Percentiles rank a stretch among this genome's conserved stretches.
phyloP scores from a whole-genome alignment of 148 eudicot species.

The Mesembryanthemum crystallinum region DNA sequence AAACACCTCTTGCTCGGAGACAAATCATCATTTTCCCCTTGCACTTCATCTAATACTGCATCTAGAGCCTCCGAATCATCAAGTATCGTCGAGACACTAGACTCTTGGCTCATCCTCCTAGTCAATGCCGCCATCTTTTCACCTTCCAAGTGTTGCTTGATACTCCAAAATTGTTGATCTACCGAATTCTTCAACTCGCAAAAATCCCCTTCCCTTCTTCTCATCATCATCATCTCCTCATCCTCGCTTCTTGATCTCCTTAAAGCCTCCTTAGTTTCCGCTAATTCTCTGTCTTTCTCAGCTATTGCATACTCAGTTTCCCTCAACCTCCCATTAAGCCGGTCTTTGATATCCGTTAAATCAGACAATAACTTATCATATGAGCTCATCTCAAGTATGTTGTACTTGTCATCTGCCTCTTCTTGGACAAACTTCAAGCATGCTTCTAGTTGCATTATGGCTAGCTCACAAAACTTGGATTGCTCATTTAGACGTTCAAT shows the following conservation, averaged over 20 bases:
- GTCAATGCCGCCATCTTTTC: constrained; percentile 31
- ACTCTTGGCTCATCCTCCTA: constrained; percentile 22
- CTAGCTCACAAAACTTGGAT: constrained; percentile 69
- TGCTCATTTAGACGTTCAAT: constrained; percentile 51
- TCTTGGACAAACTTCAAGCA: constrained; percentile 48
- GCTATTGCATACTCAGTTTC: constrained; percentile 39
- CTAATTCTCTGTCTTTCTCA: constrained; percentile 50
- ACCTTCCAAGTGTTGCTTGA: constrained; percentile 55
- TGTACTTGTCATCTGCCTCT: constrained; percentile 26
- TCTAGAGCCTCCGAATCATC: constrained; percentile 14
- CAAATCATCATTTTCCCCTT: background rate
- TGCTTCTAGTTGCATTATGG: constrained; percentile 56
- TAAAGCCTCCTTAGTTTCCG: constrained; percentile 32
- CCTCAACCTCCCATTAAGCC: constrained; percentile 41
- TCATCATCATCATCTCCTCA: constrained; percentile 2
- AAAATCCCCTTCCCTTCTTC: constrained; percentile 28
- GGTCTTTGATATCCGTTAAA: constrained; percentile 42
- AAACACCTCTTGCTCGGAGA: constrained; percentile 13
- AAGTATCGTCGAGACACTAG: constrained; percentile 13
- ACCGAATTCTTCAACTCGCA: constrained; percentile 39
- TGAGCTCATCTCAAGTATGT: constrained; percentile 32
- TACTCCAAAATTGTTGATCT: constrained; percentile 45
- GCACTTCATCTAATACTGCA: constrained; percentile 11
- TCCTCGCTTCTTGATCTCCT: constrained; percentile 16
- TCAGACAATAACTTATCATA: constrained; percentile 46